A percentile compares a stretch with the other conserved stretches of the same genome.
phyloP scores from a whole-genome alignment of 2,329 filamentous ascomycete genomes.

The Ampelomyces quisqualis region DNA sequence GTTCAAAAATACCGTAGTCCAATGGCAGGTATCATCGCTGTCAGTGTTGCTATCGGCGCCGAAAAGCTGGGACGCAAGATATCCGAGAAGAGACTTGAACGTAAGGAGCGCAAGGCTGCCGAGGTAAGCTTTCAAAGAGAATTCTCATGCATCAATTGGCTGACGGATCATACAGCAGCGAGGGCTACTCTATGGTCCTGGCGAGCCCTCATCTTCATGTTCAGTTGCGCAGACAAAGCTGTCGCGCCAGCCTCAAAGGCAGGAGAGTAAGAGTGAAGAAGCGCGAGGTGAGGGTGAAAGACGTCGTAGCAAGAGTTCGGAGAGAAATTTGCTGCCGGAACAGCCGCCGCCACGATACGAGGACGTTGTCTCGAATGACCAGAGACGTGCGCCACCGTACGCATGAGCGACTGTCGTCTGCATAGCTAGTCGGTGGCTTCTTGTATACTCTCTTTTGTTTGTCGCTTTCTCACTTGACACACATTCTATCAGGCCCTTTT shows the following conservation, averaged over 20 bases:
- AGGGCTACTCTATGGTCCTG: conserved; percentile 11
- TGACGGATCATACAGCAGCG: conserved; percentile 9
- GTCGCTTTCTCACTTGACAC: too few relatives aligned
- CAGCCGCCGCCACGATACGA: conserved; percentile 19
- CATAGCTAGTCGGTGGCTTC: too few relatives aligned
- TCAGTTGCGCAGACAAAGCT: conserved; percentile 9
- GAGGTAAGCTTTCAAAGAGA: conserved; percentile 8
- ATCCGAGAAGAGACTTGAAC: conserved; percentile 24
- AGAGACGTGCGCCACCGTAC: neutral
- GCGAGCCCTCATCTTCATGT: conserved; percentile 11
- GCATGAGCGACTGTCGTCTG: neutral
- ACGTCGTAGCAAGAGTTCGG: conserved; percentile 16
- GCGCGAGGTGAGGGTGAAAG: conserved; percentile 9
- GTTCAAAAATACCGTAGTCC: conserved; percentile 7
- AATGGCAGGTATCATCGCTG: conserved; percentile 24
- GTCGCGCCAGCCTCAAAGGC: conserved; percentile 4
- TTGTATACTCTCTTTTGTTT: too few relatives aligned
- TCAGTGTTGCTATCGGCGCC: conserved; percentile 22
- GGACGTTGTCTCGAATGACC: conserved; percentile 9
- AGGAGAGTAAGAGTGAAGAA: conserved; percentile 17
- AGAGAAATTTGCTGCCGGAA: conserved; percentile 11
- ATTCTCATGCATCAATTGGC: neutral
- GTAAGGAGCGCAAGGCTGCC: conserved; percentile 26
- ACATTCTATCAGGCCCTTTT: too few relatives aligned
- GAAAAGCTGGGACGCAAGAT: conserved; percentile 24